phyloP scores from a whole-genome alignment of 345 rosid species.

The Triadica sebifera region DNA sequence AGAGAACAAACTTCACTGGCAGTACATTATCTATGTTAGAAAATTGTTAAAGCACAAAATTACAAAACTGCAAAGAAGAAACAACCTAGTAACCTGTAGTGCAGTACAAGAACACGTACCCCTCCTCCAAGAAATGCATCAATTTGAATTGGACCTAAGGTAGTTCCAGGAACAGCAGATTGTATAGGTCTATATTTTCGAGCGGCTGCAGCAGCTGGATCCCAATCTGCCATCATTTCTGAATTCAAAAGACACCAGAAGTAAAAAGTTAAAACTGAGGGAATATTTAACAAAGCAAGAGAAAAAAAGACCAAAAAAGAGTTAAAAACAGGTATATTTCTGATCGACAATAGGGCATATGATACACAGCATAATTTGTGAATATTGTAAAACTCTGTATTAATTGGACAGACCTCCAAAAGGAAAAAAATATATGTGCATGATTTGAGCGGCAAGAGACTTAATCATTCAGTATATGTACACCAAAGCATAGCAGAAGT shows the following conservation, averaged over 20 bases:
- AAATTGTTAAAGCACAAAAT: neutral
- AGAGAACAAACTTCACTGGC: neutral
- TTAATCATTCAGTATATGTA: neutral
- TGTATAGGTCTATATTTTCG: constrained; percentile 83
- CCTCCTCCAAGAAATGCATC: constrained; percentile 90
- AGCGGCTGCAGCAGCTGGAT: constrained; percentile 92
- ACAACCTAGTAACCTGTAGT: constrained; percentile 6
- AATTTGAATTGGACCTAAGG: constrained; percentile 91
- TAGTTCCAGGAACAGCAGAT: constrained; percentile 98
- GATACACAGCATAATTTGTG: neutral
- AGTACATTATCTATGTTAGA: neutral
- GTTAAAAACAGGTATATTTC: neutral
- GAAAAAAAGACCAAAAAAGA: no score
- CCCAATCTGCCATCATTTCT: constrained; percentile 81
- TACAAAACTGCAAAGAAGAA: constrained; percentile 5
- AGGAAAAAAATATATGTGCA: neutral
- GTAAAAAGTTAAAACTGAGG: constrained; percentile 5
- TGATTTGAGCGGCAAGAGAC: neutral
- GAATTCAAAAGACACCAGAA: constrained; percentile 11
- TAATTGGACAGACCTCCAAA: neutral
- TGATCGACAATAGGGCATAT: neutral
- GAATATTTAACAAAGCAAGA: neutral
- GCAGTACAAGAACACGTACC: constrained; percentile 42
- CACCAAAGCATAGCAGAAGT: neutral
- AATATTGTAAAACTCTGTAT: neutral